These are phyloP conservation scores for Neohortaea acidophila DNA, from an alignment of 495 filamentous ascomycete species.

Conservation along the genomic window DNA sequence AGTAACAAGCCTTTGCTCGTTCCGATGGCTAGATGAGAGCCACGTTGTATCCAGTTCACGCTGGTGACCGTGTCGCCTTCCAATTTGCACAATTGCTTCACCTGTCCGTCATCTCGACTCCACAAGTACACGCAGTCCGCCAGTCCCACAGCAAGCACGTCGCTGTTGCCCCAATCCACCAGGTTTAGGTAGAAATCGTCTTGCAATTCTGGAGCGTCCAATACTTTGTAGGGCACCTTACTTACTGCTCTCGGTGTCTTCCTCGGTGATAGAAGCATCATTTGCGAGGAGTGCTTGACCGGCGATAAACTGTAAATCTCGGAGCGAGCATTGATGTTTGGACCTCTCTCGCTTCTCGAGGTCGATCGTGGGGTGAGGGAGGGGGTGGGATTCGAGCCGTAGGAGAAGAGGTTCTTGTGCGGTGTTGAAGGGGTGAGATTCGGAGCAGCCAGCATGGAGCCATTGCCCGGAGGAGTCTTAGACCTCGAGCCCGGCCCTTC, in stretches of 20 bases:
- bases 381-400: slow-evolving; percentile 45
- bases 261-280: slow-evolving; percentile 75
- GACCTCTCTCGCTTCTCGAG: slow-evolving; percentile 58
- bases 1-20: slow-evolving; percentile 87
- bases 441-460: slow-evolving; percentile 40
- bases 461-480: slow-evolving; percentile 62
- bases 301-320: slow-evolving; percentile 91
- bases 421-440: slow-evolving; percentile 81
- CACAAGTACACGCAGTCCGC: slow-evolving; percentile 97
- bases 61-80: slow-evolving; percentile 89
- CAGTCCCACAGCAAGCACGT: slow-evolving; percentile 81
- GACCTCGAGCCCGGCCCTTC: slow-evolving; percentile 53
- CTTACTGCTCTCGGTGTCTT: slow-evolving; percentile 77
- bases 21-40: slow-evolving; percentile 86
- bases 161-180: slow-evolving; percentile 94
- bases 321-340: slow-evolving; percentile 70
- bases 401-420: slow-evolving; percentile 93
- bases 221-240: slow-evolving; percentile 93
- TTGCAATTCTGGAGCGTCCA: slow-evolving; percentile 88
- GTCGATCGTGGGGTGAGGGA: slow-evolving; percentile 54
- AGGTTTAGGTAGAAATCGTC: slow-evolving; percentile 97
- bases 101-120: slow-evolving; percentile 73
- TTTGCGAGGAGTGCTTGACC: slow-evolving; percentile 75
- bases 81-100: slow-evolving; percentile 85
- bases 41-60: slow-evolving; percentile 92